Conservation (phyloP, 306 rosid genomes). For the Chamaecrista fasciculata region DNA sequence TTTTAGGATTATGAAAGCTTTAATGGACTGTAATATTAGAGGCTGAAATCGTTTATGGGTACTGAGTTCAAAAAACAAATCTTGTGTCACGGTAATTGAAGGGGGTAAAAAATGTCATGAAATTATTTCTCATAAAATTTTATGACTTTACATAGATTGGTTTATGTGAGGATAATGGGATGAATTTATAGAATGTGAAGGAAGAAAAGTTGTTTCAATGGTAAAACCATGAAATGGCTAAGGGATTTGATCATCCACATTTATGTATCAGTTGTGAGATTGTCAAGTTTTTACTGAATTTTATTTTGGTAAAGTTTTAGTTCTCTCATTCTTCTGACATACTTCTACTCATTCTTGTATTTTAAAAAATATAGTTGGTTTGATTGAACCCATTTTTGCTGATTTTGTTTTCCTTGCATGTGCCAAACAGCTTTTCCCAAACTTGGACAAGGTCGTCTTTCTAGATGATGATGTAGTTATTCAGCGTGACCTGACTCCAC, state of each 20-base stretch:
- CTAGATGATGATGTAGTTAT: conserved; percentile 93
- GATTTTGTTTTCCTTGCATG: conserved; percentile 31
- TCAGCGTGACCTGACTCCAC: conserved; percentile 83
- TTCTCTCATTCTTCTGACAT: no score
- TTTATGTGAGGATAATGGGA: neutral
- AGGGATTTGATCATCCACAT: neutral
- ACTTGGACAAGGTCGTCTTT: conserved; percentile 90
- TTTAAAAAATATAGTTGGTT: neutral
- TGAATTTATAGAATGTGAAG: neutral
- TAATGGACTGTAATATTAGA: neutral
- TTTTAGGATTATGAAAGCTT: conserved; percentile 7
- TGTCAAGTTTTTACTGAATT: neutral
- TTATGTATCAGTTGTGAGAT: neutral
- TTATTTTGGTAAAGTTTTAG: neutral
- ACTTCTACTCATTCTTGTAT: neutral
- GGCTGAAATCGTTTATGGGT: neutral
- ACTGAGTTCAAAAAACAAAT: neutral
- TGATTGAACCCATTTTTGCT: conserved; percentile 18
- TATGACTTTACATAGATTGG: neutral
- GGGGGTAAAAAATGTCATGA: neutral
- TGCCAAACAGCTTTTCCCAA: conserved; percentile 79
- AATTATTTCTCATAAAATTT: conserved; percentile 4
- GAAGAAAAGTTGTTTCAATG: neutral
- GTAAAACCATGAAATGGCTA: neutral
- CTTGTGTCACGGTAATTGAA: neutral